Percentiles rank a stretch among this genome's conserved stretches.
phyloP scores from a whole-genome alignment of 2,329 filamentous ascomycete species.

The Cytospora leucostoma region DNA sequence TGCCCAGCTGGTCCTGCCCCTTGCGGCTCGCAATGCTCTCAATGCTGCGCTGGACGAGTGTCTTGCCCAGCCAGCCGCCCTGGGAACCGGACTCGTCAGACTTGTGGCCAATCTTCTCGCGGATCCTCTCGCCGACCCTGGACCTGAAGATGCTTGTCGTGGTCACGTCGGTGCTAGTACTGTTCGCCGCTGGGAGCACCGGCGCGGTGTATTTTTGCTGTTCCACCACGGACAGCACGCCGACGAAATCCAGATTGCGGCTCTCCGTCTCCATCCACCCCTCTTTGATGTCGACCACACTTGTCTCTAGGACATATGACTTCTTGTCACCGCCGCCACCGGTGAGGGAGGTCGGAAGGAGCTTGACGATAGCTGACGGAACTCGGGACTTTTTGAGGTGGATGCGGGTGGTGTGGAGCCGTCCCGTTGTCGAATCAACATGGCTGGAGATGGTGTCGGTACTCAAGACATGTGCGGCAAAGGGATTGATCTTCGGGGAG shows the following conservation, averaged over 20 bases:
- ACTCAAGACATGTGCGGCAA: conserved; percentile 78
- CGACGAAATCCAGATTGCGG: conserved; percentile 79
- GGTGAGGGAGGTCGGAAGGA: conserved; percentile 70
- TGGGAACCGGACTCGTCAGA: conserved; percentile 40
- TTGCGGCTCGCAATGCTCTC: conserved; percentile 77
- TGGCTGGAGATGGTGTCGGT: conserved; percentile 78
- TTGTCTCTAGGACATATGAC: conserved; percentile 78
- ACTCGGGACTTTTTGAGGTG: conserved; percentile 82
- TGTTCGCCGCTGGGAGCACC: conserved; percentile 32
- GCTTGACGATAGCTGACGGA: conserved; percentile 71
- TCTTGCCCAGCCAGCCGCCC: conserved; percentile 42
- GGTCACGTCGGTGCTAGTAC: conserved; percentile 63
- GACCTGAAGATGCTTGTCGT: conserved; percentile 76
- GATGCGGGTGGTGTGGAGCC: conserved; percentile 75
- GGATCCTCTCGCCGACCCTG: conserved; percentile 68
- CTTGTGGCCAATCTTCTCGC: conserved; percentile 53
- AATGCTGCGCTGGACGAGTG: conserved; percentile 72
- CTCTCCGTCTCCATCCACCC: conserved; percentile 84
- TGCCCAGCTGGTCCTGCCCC: conserved; percentile 75
- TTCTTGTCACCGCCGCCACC: conserved; percentile 69
- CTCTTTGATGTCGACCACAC: conserved; percentile 74
- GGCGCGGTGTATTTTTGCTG: conserved; percentile 65
- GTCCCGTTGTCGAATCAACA: conserved; percentile 72
- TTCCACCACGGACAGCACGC: conserved; percentile 77
- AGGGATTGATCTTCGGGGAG: conserved; percentile 69